Conservation (phyloP, 2,329 filamentous ascomycete species). For the Trichoderma hamatum region DNA sequence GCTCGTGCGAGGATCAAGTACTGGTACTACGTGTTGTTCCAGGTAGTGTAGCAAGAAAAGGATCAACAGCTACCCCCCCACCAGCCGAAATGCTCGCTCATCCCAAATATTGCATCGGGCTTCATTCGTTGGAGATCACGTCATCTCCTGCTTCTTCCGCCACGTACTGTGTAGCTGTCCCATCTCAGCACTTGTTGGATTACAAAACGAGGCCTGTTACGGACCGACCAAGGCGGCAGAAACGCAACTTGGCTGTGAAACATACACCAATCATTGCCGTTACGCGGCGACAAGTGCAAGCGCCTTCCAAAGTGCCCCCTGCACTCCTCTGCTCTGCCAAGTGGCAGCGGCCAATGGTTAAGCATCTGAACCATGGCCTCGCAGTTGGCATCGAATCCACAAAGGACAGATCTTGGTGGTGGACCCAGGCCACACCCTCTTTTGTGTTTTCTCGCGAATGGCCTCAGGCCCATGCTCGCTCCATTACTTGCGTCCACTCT, state of each 20-base stretch:
- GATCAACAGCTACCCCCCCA: background rate
- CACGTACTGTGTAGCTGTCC: slow-evolving; percentile 11
- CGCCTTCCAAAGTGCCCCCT: slow-evolving; percentile 17
- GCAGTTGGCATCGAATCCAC: slow-evolving; percentile 28
- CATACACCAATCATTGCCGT: background rate
- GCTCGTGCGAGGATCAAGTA: background rate
- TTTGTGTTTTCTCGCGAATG: background rate
- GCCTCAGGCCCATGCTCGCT: slow-evolving; percentile 21
- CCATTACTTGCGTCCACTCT: slow-evolving; percentile 28
- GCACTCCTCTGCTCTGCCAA: slow-evolving; percentile 10
- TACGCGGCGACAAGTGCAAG: slow-evolving; percentile 13
- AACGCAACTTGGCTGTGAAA: background rate
- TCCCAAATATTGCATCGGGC: background rate
- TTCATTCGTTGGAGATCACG: slow-evolving; percentile 11
- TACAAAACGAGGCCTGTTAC: background rate
- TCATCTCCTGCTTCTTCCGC: slow-evolving; percentile 7
- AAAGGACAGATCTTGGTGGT: slow-evolving; percentile 32
- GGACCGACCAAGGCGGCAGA: background rate
- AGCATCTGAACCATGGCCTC: slow-evolving; percentile 14
- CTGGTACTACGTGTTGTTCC: background rate
- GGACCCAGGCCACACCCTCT: slow-evolving; percentile 28
- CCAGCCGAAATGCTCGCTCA: background rate
- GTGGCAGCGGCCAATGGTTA: slow-evolving; percentile 19
- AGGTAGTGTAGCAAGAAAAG: background rate
- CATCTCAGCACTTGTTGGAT: background rate